A percentile compares a stretch with the other conserved stretches of the same genome.
phyloP scores from a whole-genome alignment of 176 grass and related monocot species.

The Triticum monococcum region DNA sequence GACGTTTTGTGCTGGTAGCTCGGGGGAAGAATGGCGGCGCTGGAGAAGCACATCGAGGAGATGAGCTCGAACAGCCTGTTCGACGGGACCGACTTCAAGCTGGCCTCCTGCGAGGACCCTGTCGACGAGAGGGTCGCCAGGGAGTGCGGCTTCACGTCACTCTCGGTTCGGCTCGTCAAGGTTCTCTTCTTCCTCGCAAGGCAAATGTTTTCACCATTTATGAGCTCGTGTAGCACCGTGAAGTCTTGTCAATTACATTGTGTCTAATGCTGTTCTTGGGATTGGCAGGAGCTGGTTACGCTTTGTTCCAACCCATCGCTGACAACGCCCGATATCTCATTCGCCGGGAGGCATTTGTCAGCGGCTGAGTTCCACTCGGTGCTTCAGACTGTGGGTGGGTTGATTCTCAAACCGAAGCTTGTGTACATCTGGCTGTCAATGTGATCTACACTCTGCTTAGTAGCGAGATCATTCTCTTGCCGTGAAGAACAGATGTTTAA shows the following conservation, averaged over 20 bases:
- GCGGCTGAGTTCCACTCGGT: slow-evolving; percentile 72
- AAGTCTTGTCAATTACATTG: not conserved
- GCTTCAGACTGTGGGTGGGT: slow-evolving; percentile 62
- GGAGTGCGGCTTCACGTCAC: slow-evolving; percentile 82
- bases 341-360: slow-evolving; percentile 64
- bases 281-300: slow-evolving; percentile 84
- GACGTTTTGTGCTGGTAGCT: slow-evolving; percentile 45
- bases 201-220: not conserved
- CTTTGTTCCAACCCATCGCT: slow-evolving; percentile 54
- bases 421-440: not conserved
- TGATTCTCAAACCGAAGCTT: not conserved
- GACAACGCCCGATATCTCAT: slow-evolving; percentile 48
- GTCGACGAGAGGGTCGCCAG: slow-evolving; percentile 54
- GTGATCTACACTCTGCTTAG: not conserved
- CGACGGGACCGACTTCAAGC: slow-evolving; percentile 81
- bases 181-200: slow-evolving; percentile 6
- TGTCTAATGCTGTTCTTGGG: not conserved
- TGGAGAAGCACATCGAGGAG: slow-evolving; percentile 82
- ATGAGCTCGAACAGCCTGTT: slow-evolving; percentile 65
- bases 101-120: slow-evolving; percentile 72
- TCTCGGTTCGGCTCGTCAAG: slow-evolving; percentile 83
- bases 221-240: not conserved
- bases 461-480: not conserved
- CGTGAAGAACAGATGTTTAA: not conserved
- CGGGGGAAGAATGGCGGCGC: slow-evolving; percentile 66